Conservation (phyloP, 1,284 basidiomycete species). For the Coniferiporia sulphurascens region DNA sequence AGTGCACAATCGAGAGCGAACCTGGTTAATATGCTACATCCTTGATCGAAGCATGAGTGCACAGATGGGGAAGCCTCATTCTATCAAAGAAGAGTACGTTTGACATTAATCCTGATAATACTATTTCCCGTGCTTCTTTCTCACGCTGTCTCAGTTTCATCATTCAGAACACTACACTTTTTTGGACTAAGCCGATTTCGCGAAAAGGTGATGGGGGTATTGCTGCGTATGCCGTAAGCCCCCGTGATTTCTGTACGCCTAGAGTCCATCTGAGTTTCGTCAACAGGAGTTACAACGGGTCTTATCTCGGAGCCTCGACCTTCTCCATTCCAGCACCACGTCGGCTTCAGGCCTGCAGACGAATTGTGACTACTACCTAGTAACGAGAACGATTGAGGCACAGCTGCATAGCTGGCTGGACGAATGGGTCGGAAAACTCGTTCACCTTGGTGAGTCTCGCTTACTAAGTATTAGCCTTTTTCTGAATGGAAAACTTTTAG, state of each 20-base stretch:
- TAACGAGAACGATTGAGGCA: constrained; percentile 81
- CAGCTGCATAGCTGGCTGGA: constrained; percentile 70
- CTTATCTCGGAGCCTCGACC: constrained; percentile 83
- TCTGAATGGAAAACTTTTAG: not conserved
- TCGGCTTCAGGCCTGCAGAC: constrained; percentile 80
- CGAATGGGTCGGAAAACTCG: constrained; percentile 42
- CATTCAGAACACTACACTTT: constrained; percentile 77
- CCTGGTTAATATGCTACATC: constrained; percentile 90
- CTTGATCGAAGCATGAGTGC: constrained; percentile 89
- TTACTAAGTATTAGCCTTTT: not conserved
- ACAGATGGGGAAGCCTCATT: constrained; percentile 89
- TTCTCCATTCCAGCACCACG: constrained; percentile 82
- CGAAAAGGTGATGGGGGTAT: constrained; percentile 60
- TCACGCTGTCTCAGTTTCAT: constrained; percentile 55
- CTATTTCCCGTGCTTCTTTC: constrained; percentile 2
- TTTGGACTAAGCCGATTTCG: constrained; percentile 61
- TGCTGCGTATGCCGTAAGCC: constrained; percentile 65
- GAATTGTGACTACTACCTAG: constrained; percentile 83
- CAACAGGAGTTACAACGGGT: constrained; percentile 80
- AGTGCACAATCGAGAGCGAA: constrained; percentile 90
- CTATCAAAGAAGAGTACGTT: constrained; percentile 80
- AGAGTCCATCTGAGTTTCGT: constrained; percentile 3
- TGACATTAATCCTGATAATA: constrained; percentile 20
- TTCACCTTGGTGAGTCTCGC: constrained; percentile 1
- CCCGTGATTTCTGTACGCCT: constrained; percentile 7